Percentiles rank a stretch among this genome's conserved stretches.
Conservation (phyloP, 1,284 basidiomycete genomes). For the Rhodotorula sp. region DNA sequence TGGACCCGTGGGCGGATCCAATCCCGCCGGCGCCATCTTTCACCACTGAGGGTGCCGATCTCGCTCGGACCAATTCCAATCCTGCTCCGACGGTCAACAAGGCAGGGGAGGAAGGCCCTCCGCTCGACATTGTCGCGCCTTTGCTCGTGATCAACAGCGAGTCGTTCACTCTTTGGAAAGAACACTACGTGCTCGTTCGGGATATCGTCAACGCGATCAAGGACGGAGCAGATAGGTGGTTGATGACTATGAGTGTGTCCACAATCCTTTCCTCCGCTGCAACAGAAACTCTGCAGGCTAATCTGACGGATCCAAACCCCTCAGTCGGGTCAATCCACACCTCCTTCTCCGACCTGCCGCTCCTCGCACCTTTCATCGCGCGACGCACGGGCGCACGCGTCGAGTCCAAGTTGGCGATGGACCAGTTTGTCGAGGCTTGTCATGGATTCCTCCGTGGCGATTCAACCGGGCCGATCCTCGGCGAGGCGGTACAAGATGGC, state of each 20-base stretch:
- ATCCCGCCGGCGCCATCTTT: conserved; percentile 20
- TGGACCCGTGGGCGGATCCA: conserved; percentile 41
- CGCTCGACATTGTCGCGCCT: conserved; percentile 46
- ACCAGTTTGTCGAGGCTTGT: conserved; percentile 15
- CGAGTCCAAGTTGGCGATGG: conserved; percentile 1
- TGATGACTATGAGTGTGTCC: conserved; percentile 29
- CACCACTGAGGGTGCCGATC: not conserved
- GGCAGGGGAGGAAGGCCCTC: not conserved
- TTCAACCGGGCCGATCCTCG: not conserved
- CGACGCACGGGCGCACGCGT: conserved; percentile 45
- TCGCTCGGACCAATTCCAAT: not conserved
- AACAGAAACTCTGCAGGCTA: too few species aligned
- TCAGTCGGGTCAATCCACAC: conserved; percentile 45
- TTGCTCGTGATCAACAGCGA: conserved; percentile 53
- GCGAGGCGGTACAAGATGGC: conserved; percentile 10
- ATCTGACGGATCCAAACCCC: not conserved
- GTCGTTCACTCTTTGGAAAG: conserved; percentile 49
- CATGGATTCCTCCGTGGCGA: conserved; percentile 20
- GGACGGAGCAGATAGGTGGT: conserved; percentile 17
- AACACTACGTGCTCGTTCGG: conserved; percentile 44
- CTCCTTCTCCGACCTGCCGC: conserved; percentile 46
- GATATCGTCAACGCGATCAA: conserved; percentile 45
- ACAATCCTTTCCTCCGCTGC: not conserved
- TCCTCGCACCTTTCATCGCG: conserved; percentile 37
- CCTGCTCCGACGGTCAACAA: conserved; percentile 1